Conservation (phyloP, 1,284 basidiomycete genomes). For the Fomitopsis pinicola region DNA sequence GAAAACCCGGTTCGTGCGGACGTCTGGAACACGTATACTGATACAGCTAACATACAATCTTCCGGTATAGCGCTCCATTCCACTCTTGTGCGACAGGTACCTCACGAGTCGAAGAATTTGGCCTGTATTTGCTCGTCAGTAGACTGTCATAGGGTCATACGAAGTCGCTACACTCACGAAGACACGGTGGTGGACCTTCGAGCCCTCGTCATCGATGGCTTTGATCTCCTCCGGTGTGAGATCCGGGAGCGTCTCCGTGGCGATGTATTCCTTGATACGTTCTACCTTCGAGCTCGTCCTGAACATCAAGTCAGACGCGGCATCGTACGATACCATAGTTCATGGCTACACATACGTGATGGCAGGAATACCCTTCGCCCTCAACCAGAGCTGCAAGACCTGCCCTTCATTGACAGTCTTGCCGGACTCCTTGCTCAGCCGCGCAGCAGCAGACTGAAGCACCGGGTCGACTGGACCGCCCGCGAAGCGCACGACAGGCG, state of each 20-base stretch:
- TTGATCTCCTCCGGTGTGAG: slow-evolving; percentile 7
- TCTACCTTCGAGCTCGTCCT: slow-evolving; percentile 71
- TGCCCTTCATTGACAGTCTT: slow-evolving; percentile 28
- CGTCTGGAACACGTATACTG: no score
- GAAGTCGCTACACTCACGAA: not conserved
- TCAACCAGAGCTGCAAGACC: slow-evolving; percentile 34
- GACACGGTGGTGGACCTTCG: slow-evolving; percentile 5
- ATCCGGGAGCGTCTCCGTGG: not conserved
- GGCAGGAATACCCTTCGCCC: slow-evolving; percentile 25
- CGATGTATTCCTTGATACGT: slow-evolving; percentile 27
- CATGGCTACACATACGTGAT: slow-evolving; percentile 56
- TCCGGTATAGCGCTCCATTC: not conserved
- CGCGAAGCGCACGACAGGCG: slow-evolving; percentile 53
- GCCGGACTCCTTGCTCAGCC: slow-evolving; percentile 27
- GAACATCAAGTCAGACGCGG: not conserved
- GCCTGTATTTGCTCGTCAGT: not conserved
- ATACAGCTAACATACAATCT: not conserved
- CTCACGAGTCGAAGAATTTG: not conserved
- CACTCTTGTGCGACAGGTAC: not conserved
- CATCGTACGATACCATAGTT: not conserved
- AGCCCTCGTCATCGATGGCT: slow-evolving; percentile 6
- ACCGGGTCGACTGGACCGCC: slow-evolving; percentile 51
- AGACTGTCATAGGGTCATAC: no score
- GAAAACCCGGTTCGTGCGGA: no score
- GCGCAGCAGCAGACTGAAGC: slow-evolving; percentile 17